Evolutionary conservation across 2,329 filamentous ascomycete species (phyloP), one percentile per base, ranked within the genome.

Genomic region (Beauveria sp.): DNA sequence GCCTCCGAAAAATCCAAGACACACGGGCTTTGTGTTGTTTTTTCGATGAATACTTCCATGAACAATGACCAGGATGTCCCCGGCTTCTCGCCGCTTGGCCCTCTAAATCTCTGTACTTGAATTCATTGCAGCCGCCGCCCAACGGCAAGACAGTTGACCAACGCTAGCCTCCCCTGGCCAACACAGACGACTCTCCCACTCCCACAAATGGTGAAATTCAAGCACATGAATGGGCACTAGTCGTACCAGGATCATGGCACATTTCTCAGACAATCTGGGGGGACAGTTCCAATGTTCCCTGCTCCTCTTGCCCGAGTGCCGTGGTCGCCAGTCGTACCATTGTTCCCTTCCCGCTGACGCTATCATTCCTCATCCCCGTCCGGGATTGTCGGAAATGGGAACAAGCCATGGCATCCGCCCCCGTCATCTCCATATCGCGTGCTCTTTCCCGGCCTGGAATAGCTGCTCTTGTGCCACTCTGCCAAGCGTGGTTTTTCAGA

Each of bases 351-450:
- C 49, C 28, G 20, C 55, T 18, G 45, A 50, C 43, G 3, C 26
- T n/a, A 50, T 40, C 31, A 43, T 16, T 51, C 5, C 10, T 20
- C 14, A 9, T 34, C 8, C 20, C 22, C 55, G 5, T 7, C 24
- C 49, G 48, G 49, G 34, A n/a, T 38, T 52, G 26, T 52, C 48
- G 49, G 48, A 26, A 42, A 28, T 45, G 57, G 57, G 24, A 52
- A 43, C 24, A 60, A 60, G 57, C 57, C 57, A 60, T 40, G 38
- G 38, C 24, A 50, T 45, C 57, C 57, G 38, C 57, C 45, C 31
- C 26, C 46, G 18, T 26, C 31, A n/a, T 26, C 48, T 22, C 57
- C 14, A 34, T 52, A 60, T 60, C 57, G 57, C 49, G 57, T 60
- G 57, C 57, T 60, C 48, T 16, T 8, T 45, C 48, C 20, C 34